phyloP scores from a whole-genome alignment of 2,329 filamentous ascomycete genomes.

The Tolypocladium amazonense region DNA sequence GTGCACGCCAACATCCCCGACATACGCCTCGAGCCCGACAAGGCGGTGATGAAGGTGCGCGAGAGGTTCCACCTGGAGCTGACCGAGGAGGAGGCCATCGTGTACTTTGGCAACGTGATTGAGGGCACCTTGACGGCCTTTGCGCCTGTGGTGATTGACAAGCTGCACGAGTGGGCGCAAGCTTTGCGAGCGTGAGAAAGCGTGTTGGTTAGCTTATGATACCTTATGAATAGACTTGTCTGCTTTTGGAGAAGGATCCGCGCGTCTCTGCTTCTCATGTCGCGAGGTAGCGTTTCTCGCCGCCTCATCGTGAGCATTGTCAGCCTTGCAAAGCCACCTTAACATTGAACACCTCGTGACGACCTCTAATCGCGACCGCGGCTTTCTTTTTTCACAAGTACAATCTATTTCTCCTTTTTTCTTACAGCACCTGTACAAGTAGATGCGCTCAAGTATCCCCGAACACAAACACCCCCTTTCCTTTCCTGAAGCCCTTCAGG shows the following conservation, averaged over 20 bases:
- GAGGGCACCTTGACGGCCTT: constrained; percentile 83
- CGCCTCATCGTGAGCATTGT: background rate
- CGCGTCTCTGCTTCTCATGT: background rate
- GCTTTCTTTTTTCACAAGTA: background rate
- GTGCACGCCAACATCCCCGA: constrained; percentile 95
- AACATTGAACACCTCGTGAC: no score
- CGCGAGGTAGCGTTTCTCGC: background rate
- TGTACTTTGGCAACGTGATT: constrained; percentile 80
- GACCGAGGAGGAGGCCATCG: constrained; percentile 82
- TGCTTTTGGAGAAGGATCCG: background rate
- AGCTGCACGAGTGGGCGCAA: constrained; percentile 88
- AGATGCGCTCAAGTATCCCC: constrained; percentile 35
- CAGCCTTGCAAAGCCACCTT: no score
- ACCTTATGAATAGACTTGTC: background rate
- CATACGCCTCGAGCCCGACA: constrained; percentile 83
- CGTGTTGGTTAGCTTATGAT: background rate
- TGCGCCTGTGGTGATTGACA: constrained; percentile 89
- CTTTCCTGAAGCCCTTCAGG: constrained; percentile 70
- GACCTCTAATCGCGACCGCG: no score
- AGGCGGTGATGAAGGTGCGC: constrained; percentile 88
- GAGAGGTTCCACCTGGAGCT: constrained; percentile 90
- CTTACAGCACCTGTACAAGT: background rate
- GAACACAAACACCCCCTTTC: constrained; percentile 87
- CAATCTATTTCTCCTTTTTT: background rate
- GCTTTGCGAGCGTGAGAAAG: constrained; percentile 60